Percentiles rank a stretch among this genome's conserved stretches.
These are phyloP conservation scores for Trifolium fragiferum DNA, from an alignment of 306 rosid species.

Conservation along the genomic window DNA sequence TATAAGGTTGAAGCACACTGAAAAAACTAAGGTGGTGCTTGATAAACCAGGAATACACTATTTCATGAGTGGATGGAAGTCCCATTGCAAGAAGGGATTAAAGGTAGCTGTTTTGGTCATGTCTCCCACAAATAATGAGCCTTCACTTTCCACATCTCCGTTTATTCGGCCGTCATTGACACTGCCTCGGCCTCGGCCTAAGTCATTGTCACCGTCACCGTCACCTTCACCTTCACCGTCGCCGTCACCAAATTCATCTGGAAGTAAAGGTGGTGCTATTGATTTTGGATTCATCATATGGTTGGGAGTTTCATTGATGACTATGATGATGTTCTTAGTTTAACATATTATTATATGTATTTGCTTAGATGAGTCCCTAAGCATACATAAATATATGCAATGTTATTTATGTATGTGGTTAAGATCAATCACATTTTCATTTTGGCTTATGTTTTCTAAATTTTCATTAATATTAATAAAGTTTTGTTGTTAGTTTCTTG, in stretches of 20 bases:
- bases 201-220: no score
- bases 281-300: constrained; percentile 6
- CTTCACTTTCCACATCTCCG: no score
- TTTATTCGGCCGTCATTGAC: no score
- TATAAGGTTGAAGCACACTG: background rate
- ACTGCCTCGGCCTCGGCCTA: no score
- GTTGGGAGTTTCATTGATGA: constrained; percentile 29
- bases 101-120: constrained; percentile 39
- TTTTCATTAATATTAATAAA: no score
- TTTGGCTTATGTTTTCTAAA: no score
- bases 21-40: constrained; percentile 28
- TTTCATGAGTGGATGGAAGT: constrained; percentile 45
- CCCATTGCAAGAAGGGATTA: constrained; percentile 42
- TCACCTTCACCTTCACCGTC: background rate
- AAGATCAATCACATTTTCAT: no score
- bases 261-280: constrained; percentile 7
- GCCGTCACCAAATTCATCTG: background rate
- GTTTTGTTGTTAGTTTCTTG: no score
- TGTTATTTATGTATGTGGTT: no score
- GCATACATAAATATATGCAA: no score
- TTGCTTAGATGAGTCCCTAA: no score
- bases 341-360: no score
- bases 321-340: background rate
- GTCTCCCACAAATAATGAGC: background rate
- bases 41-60: constrained; percentile 35